Conservation (phyloP, 2,329 filamentous ascomycete genomes). For the Aspergillus sp. region DNA sequence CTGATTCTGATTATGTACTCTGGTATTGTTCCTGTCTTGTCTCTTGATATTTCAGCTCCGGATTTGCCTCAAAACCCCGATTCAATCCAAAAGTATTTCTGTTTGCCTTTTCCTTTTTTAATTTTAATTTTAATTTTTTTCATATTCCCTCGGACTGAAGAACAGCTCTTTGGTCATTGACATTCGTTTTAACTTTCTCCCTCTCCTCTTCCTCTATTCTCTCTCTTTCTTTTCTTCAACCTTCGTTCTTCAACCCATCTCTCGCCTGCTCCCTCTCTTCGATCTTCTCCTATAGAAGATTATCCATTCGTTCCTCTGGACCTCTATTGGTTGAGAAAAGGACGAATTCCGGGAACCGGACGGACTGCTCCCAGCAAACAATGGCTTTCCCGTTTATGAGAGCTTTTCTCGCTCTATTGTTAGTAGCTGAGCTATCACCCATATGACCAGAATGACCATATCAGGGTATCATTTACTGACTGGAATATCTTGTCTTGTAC, state of each 20-base stretch:
- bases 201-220: slow-evolving; percentile 9
- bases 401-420: slow-evolving; percentile 37
- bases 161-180: slow-evolving; percentile 4
- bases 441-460: neutral
- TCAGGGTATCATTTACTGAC: slow-evolving; percentile 1
- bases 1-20: slow-evolving; percentile 13
- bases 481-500: slow-evolving; percentile 5
- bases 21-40: slow-evolving; percentile 6
- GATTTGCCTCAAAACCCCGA: slow-evolving; percentile 3
- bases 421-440: slow-evolving; percentile 13
- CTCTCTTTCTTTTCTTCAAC: slow-evolving; percentile 2
- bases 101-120: neutral
- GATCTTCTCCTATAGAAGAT: neutral
- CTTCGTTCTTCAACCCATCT: slow-evolving; percentile 7
- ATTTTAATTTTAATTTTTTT: slow-evolving; percentile 1
- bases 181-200: slow-evolving; percentile 19
- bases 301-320: slow-evolving; percentile 4
- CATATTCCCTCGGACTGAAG: neutral
- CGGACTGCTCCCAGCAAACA: slow-evolving; percentile 5
- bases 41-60: slow-evolving; percentile 6
- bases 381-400: slow-evolving; percentile 34
- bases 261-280: slow-evolving; percentile 8
- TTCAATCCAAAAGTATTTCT: neutral
- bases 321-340: slow-evolving; percentile 6
- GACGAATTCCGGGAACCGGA: neutral